A percentile compares a stretch with the other conserved stretches of the same genome.
These are phyloP conservation scores for Phytophthora citricola DNA, from an alignment of 352 stramenopile genomes.

Conservation along the genomic window DNA sequence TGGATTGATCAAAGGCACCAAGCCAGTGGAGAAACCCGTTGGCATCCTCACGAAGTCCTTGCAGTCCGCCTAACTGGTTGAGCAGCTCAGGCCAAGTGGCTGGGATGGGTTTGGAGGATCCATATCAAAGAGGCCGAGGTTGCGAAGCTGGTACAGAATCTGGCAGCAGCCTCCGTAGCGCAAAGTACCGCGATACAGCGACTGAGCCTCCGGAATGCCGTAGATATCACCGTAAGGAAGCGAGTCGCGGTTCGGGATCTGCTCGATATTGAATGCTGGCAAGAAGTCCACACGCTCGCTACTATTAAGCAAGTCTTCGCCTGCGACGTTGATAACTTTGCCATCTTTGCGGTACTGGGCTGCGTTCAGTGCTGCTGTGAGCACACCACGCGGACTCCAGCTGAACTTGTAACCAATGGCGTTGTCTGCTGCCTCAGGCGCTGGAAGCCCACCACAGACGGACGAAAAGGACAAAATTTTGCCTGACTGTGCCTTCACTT, in stretches of 20 bases:
- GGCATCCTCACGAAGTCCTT: conserved; percentile 54
- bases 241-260: conserved; percentile 96
- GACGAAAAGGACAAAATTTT: conserved; percentile 93
- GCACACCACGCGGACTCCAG: conserved; percentile 95
- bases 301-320: conserved; percentile 87
- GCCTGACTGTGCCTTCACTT: conserved; percentile 91
- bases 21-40: conserved; percentile 82
- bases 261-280: conserved; percentile 93
- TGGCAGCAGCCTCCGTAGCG: conserved; percentile 94
- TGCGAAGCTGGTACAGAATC: conserved; percentile 91
- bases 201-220: conserved; percentile 92
- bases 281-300: conserved; percentile 89
- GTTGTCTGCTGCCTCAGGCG: conserved; percentile 95
- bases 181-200: conserved; percentile 95
- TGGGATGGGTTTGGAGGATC: conserved; percentile 50
- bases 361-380: conserved; percentile 93
- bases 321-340: conserved; percentile 84
- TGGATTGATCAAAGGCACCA: conserved; percentile 64
- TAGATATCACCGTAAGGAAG: conserved; percentile 94
- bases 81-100: conserved; percentile 89
- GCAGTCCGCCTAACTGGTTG: conserved; percentile 36
- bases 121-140: conserved; percentile 91
- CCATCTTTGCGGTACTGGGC: conserved; percentile 90
- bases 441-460: conserved; percentile 94
- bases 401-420: conserved; percentile 98